These are phyloP conservation scores for Psilocybe subaeruginosa DNA, from an alignment of 768 basidiomycete species.

Conservation along the genomic window DNA sequence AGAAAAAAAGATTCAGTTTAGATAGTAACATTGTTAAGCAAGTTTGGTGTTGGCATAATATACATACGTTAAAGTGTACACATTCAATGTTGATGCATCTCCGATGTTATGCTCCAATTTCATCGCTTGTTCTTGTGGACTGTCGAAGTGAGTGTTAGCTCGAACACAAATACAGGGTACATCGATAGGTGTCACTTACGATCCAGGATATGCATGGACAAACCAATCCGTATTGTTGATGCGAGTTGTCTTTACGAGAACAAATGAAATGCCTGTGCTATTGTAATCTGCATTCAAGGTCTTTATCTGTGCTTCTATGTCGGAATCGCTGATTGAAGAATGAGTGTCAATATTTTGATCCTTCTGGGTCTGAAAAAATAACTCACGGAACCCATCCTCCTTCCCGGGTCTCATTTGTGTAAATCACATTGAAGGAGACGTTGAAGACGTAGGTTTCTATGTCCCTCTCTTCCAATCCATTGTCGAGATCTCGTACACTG, in stretches of 20 bases:
- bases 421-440: conserved; percentile 33
- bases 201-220: conserved; percentile 11
- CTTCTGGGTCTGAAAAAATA: background rate
- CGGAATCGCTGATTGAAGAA: conserved; percentile 18
- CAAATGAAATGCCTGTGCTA: conserved; percentile 34
- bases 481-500: background rate
- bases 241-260: conserved; percentile 30
- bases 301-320: conserved; percentile 36
- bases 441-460: conserved; percentile 19
- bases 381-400: conserved; percentile 43
- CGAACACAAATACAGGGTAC: background rate
- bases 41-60: background rate
- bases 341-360: background rate
- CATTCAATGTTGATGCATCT: conserved; percentile 38
- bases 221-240: conserved; percentile 11
- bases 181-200: background rate
- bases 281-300: conserved; percentile 41
- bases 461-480: conserved; percentile 1
- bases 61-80: conserved; percentile 35
- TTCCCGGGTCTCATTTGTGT: conserved; percentile 25
- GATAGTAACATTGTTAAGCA: background rate
- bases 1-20: background rate
- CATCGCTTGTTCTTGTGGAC: conserved; percentile 30
- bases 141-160: conserved; percentile 2
- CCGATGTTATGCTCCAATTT: conserved; percentile 40